Percentiles rank a stretch among this genome's conserved stretches.
Evolutionary conservation across 164 flowering plant genomes (phyloP).

Genomic region (Dillenia suffruticosa): DNA sequence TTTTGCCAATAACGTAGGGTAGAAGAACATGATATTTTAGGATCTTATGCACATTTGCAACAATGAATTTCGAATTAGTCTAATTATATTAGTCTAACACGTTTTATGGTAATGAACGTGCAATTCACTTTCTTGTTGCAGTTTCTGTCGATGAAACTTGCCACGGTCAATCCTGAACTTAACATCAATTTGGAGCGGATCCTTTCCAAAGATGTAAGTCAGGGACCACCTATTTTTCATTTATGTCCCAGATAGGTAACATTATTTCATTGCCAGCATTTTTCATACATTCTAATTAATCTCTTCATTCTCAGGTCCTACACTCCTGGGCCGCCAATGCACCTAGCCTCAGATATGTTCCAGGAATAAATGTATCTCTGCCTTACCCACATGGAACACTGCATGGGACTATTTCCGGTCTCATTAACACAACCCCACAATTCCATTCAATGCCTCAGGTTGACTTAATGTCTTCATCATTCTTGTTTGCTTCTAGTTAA

Average conservation of each 20-base stretch:
- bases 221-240: not conserved
- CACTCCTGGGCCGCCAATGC: slow-evolving; percentile 39
- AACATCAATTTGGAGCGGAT: slow-evolving; percentile 63
- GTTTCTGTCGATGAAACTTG: slow-evolving; percentile 94
- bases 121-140: slow-evolving; percentile 25
- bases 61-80: too few relatives aligned
- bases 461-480: not conserved
- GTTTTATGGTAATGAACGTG: too few relatives aligned
- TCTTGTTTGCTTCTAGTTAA: not conserved
- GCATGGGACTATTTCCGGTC: slow-evolving; percentile 33
- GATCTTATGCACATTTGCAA: too few relatives aligned
- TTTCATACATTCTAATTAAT: not conserved
- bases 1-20: too few relatives aligned
- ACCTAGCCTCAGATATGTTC: slow-evolving; percentile 38
- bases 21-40: too few relatives aligned
- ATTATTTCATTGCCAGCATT: too few relatives aligned
- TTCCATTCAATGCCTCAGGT: slow-evolving; percentile 61
- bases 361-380: slow-evolving; percentile 38
- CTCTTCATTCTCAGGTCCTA: slow-evolving; percentile 39
- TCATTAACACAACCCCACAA: slow-evolving; percentile 34
- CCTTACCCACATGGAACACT: slow-evolving; percentile 31
- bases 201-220: slow-evolving; percentile 84
- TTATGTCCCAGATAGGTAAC: too few relatives aligned
- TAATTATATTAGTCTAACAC: too few relatives aligned
- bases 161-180: slow-evolving; percentile 85